Percentiles rank a stretch among this genome's conserved stretches.
Evolutionary conservation across 768 basidiomycete genomes (phyloP).

Genomic region (Lanmaoa rubissima): DNA sequence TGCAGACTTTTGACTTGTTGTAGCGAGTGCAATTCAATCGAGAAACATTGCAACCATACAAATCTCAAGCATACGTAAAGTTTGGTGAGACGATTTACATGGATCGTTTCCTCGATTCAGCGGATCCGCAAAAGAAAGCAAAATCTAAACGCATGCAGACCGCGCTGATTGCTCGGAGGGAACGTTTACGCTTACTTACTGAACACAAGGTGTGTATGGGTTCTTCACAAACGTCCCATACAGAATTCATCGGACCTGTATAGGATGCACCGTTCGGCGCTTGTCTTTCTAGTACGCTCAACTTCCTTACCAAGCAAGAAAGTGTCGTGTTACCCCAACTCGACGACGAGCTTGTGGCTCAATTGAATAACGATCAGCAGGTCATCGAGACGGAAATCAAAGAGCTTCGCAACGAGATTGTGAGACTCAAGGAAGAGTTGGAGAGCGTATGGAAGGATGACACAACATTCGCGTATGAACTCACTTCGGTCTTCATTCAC

Average conservation of each 20-base stretch:
- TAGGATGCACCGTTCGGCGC: constrained; percentile 63
- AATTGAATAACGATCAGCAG: constrained; percentile 53
- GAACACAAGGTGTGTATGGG: constrained; percentile 62
- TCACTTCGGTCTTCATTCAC: constrained; percentile 94
- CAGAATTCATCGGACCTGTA: background rate
- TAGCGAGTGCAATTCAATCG: constrained; percentile 95
- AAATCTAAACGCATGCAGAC: constrained; percentile 68
- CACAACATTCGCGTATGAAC: constrained; percentile 71
- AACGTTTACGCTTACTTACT: constrained; percentile 64
- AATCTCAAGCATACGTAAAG: constrained; percentile 93
- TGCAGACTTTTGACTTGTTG: constrained; percentile 6
- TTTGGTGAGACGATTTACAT: constrained; percentile 85
- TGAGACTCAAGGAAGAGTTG: constrained; percentile 61
- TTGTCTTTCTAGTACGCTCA: constrained; percentile 52
- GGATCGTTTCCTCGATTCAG: constrained; percentile 87
- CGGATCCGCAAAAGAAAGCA: constrained; percentile 66
- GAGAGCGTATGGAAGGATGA: constrained; percentile 76
- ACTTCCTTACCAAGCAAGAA: constrained; percentile 56
- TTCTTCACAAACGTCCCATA: background rate
- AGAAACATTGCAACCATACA: constrained; percentile 87
- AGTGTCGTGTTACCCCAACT: constrained; percentile 45
- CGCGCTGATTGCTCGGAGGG: constrained; percentile 60
- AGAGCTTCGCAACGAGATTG: constrained; percentile 46
- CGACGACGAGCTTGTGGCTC: constrained; percentile 54
- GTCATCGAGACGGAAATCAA: constrained; percentile 57